Evolutionary conservation across 148 eudicot species (phyloP).

Genomic region (Vaccinium vitisidaea): DNA sequence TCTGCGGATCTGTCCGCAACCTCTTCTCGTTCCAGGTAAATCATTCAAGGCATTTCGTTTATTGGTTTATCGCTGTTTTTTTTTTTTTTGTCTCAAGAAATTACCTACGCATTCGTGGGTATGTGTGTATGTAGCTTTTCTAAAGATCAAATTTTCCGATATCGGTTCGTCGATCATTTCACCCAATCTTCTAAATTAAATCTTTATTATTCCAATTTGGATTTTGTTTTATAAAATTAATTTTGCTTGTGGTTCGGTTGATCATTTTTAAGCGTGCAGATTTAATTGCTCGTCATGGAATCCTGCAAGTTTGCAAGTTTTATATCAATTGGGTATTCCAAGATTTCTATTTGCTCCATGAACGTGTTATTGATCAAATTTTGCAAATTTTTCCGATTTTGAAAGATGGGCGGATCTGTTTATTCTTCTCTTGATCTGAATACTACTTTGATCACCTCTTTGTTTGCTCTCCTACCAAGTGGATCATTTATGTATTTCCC

Average conservation of each 20-base stretch:
- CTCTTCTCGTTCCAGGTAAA: conserved; percentile 11
- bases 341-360: not conserved
- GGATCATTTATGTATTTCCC: not conserved
- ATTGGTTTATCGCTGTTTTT: not conserved
- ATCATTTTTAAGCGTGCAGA: not conserved
- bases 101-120: not conserved
- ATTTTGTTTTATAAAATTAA: not conserved
- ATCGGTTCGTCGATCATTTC: not conserved
- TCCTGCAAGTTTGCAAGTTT: not conserved
- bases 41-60: not conserved
- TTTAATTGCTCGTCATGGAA: not conserved
- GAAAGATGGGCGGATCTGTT: not conserved
- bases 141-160: not conserved
- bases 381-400: not conserved
- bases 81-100: not conserved
- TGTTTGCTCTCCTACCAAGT: not conserved
- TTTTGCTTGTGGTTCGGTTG: not conserved
- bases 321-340: not conserved
- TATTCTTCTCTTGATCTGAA: not conserved
- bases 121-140: not conserved
- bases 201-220: not conserved
- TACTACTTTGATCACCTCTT: not conserved
- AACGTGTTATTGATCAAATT: not conserved
- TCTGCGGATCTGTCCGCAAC: not conserved
- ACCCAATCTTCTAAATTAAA: not conserved